Conservation (phyloP, 2,329 filamentous ascomycete genomes). For the Ophiobolus disseminans region DNA sequence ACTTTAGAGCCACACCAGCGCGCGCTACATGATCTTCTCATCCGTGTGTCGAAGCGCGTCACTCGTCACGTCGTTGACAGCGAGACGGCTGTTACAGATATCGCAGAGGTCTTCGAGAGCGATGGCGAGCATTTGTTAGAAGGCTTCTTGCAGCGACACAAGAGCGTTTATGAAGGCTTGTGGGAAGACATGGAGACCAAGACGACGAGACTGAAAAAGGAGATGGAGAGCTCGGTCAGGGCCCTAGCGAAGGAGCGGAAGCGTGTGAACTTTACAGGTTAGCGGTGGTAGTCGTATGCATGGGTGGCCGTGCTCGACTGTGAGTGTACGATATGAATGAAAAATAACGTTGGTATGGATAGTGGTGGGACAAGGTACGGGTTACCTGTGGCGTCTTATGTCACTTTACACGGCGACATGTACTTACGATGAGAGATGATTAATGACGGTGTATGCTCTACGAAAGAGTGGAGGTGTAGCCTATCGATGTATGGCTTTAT, state of each 20-base stretch:
- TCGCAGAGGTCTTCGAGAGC: conserved; percentile 53
- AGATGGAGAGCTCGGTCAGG: conserved; percentile 18
- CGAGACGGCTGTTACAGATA: conserved; percentile 53
- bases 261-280: conserved; percentile 1
- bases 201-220: conserved; percentile 27
- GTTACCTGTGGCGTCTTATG: too few relatives aligned
- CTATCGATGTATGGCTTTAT: too few relatives aligned
- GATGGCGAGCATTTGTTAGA: conserved; percentile 55
- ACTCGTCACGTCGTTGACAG: conserved; percentile 56
- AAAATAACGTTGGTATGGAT: too few relatives aligned
- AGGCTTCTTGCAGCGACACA: conserved; percentile 51
- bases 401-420: too few relatives aligned
- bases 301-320: too few relatives aligned
- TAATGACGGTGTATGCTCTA: too few relatives aligned
- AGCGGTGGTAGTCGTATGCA: neutral
- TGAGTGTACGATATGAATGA: neutral
- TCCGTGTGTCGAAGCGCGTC: conserved; percentile 53
- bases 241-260: conserved; percentile 15
- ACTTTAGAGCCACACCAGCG: conserved; percentile 50
- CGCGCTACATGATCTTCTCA: conserved; percentile 47
- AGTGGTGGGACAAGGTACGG: too few relatives aligned
- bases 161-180: conserved; percentile 43
- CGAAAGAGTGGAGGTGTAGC: too few relatives aligned
- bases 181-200: conserved; percentile 30
- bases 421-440: too few relatives aligned